Base-by-base conservation (phyloP, 805 yeast species). In the Maudiozyma bulderi region DNA sequence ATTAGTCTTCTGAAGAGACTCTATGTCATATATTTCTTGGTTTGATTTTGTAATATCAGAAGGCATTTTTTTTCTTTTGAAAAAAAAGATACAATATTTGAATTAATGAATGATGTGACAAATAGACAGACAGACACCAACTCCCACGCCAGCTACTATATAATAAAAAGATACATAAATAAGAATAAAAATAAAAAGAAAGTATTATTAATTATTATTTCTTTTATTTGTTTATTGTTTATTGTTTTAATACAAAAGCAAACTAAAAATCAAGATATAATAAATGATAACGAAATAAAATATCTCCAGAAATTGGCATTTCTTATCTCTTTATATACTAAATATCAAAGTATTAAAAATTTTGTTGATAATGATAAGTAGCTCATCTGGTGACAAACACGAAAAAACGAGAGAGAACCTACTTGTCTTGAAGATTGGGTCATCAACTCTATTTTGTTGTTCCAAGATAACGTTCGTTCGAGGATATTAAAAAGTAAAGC, bases 11-110 rank as follows among this genome's bases (percentile, higher is more conserved):
- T 47, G 37, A 5, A 20, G 35, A 30, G 44, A 38, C 39, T 47
- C 50, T 30, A 47, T 33, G 38, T 47, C 42, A 29, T 11, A 26
- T 8, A 34, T 34, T 34, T 34, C 47, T 13, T 39, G 26, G 26
- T 40, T 6, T 34, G 44, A n/a, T 26, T 35, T 35, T 9, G 38
- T 35, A 35, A 15, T 35, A 5, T n/a, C 38, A 35, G 38, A 35
- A 35, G 38, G 14, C 38, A 35, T 35, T 35, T 35, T 35, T 33
- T 33, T 33, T 33, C 5, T 13, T 34, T 34, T 6, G 11, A 15
- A 34, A 35, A 5, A n/a, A n/a, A 35, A 35, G 11, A 14, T n/a
- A 35, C 4, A 35, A 35, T 35, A 35, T 7, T 32, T 9, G n/a
- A 13, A 35, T 35, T 35, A 35, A 35, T 35, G 14, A 5, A 35